These are phyloP conservation scores for Tolypocladium ophioglossoides DNA, from an alignment of 2,329 filamentous ascomycete species.

Conservation along the genomic window DNA sequence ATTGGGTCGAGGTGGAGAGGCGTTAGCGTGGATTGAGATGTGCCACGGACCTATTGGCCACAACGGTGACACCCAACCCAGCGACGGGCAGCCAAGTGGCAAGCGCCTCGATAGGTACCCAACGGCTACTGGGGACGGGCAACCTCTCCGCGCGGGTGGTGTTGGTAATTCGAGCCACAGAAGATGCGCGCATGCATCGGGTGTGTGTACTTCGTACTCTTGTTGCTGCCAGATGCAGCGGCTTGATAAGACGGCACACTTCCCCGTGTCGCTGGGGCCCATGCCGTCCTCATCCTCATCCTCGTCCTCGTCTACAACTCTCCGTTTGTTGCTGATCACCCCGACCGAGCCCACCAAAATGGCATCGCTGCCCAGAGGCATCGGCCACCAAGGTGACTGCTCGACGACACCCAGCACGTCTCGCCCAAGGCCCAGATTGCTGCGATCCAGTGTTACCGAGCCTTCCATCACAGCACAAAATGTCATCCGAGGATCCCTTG, in stretches of 20 bases:
- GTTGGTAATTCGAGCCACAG: not conserved
- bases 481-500: conserved; percentile 39
- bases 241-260: not conserved
- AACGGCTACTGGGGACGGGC: not conserved
- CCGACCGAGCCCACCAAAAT: not conserved
- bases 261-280: not conserved
- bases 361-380: not conserved
- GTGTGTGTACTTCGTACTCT: not conserved
- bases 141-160: not conserved
- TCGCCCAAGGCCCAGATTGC: conserved; percentile 14
- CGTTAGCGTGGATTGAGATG: not conserved
- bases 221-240: not conserved
- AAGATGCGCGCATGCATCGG: not conserved
- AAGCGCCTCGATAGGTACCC: not conserved
- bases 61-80: not conserved
- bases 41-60: not conserved
- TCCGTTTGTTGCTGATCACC: not conserved
- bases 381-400: not conserved
- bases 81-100: not conserved
- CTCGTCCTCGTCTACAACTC: not conserved
- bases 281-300: not conserved
- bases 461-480: conserved; percentile 48
- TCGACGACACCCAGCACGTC: not conserved
- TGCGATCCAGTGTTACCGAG: conserved; percentile 45
- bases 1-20: not conserved